Evolutionary conservation across 108 stramenopile genomes (phyloP).

Genomic region (Cyclotella cryptica): DNA sequence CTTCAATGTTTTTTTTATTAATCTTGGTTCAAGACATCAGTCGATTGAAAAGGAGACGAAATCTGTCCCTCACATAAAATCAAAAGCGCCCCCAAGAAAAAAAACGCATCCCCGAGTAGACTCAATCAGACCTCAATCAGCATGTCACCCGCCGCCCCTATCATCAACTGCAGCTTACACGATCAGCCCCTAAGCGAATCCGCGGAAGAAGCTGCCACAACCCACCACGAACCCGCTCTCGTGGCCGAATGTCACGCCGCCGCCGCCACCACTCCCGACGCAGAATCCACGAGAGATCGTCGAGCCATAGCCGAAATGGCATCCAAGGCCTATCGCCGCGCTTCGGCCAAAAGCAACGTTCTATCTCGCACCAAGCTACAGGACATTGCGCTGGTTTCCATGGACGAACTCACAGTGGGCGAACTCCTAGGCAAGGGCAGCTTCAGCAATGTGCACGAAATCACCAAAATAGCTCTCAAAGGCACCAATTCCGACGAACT

Average conservation of each 20-base stretch:
- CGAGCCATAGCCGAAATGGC: constrained; percentile 25
- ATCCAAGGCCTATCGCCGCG: constrained; percentile 25
- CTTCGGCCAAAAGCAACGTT: constrained; percentile 28
- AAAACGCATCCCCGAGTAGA: no score
- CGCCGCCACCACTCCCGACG: not conserved
- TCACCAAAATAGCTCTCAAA: constrained; percentile 21
- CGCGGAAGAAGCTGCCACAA: not conserved
- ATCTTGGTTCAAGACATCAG: no score
- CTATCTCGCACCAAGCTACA: constrained; percentile 13
- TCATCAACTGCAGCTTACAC: no score
- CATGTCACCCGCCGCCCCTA: no score
- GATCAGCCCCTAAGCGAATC: not conserved
- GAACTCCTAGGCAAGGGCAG: constrained; percentile 62
- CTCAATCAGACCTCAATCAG: no score
- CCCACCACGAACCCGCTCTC: not conserved
- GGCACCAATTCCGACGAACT: not conserved
- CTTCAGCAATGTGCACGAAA: constrained; percentile 72
- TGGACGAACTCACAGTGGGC: constrained; percentile 44
- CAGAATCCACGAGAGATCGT: not conserved
- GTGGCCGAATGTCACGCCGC: not conserved
- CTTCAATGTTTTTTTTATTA: no score
- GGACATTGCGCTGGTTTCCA: constrained; percentile 30
- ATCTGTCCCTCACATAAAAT: no score
- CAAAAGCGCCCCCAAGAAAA: no score
- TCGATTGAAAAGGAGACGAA: no score